These are phyloP conservation scores for Malassezia yamatoensis DNA, from an alignment of 1,284 basidiomycete genomes.

Conservation along the genomic window DNA sequence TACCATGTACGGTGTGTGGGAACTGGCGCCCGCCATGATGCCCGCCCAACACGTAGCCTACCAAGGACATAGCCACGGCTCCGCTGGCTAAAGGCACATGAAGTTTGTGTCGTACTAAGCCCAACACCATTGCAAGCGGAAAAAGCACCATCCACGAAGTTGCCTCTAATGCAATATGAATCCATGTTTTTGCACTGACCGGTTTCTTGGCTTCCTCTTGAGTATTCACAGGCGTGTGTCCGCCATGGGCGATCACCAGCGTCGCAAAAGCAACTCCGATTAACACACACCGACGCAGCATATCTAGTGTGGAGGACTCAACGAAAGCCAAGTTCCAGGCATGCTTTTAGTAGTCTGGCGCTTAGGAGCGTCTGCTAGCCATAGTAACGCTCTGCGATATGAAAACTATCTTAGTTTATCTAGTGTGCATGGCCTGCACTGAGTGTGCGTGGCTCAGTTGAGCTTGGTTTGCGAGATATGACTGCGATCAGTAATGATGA, in stretches of 20 bases:
- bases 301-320: background rate
- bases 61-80: conserved; percentile 29
- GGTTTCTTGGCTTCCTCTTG: conserved; percentile 27
- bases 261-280: background rate
- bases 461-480: background rate
- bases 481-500: background rate
- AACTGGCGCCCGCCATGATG: conserved; percentile 38
- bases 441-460: background rate
- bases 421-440: background rate
- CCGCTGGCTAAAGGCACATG: conserved; percentile 38
- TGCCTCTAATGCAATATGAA: conserved; percentile 37
- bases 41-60: conserved; percentile 40
- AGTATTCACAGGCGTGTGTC: conserved; percentile 25
- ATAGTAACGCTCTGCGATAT: background rate
- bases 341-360: too few relatives aligned
- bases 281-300: background rate
- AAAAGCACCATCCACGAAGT: conserved; percentile 39
- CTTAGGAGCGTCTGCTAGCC: too few relatives aligned
- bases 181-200: conserved; percentile 41
- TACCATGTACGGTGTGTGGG: conserved; percentile 41
- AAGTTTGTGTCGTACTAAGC: conserved; percentile 37
- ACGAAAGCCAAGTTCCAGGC: too few relatives aligned
- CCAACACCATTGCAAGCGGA: conserved; percentile 43
- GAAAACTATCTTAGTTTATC: too few relatives aligned
- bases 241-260: conserved; percentile 24